Evolutionary conservation across 257 asterid species (phyloP).

Genomic region (Nicotiana benthamiana): DNA sequence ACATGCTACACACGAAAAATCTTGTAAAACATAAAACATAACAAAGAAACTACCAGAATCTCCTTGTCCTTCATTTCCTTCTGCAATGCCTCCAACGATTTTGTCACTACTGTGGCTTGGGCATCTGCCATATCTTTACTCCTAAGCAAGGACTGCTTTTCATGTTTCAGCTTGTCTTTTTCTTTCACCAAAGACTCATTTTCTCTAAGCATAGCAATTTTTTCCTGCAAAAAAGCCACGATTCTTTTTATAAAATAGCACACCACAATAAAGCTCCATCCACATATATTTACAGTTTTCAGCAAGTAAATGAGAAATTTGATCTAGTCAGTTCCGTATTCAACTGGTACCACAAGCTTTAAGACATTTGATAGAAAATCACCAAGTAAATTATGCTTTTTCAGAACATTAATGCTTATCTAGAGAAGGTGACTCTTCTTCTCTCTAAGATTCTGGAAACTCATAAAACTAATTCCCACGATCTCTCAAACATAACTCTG

Average conservation of each 20-base stretch:
- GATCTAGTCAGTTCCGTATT: neutral
- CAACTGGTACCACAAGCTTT: neutral
- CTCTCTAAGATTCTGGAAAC: neutral
- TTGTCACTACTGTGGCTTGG: conserved; percentile 55
- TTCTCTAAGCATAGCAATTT: conserved; percentile 67
- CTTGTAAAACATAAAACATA: neutral
- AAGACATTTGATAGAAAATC: neutral
- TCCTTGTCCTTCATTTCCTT: conserved; percentile 88
- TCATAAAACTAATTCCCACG: neutral
- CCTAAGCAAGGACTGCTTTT: conserved; percentile 49
- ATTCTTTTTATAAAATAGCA: neutral
- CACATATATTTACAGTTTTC: neutral
- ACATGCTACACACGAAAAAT: conserved; percentile 2
- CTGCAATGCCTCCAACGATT: conserved; percentile 77
- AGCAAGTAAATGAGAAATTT: neutral
- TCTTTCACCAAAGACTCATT: conserved; percentile 62
- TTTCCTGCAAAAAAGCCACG: conserved; percentile 51
- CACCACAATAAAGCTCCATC: neutral
- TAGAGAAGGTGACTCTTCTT: neutral
- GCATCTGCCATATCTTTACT: conserved; percentile 63
- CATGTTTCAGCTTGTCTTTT: conserved; percentile 58
- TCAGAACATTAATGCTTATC: neutral
- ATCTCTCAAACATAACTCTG: neutral
- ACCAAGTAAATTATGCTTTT: neutral
- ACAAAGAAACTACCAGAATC: conserved; percentile 35